Base-by-base conservation (phyloP, 495 filamentous ascomycete genomes). In the Hypomontagnella monticulosa region DNA sequence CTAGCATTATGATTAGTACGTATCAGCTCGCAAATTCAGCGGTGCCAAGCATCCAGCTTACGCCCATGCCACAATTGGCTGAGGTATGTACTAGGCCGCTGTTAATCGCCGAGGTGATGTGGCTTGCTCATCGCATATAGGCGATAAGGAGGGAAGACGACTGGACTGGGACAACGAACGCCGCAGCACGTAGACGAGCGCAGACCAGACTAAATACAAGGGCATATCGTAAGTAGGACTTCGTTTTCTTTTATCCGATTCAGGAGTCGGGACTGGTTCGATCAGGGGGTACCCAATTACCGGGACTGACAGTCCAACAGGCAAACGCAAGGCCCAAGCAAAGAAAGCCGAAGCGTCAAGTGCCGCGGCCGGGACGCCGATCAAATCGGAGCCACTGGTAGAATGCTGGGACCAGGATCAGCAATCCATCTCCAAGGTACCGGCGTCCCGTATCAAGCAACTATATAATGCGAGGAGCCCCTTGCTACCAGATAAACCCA, bases 121-220 rank as follows among this genome's bases (percentile, higher is more conserved):
- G 57, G 58, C 46, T 65, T 72, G 56, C 71, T 76, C 23, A 75
- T 65, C 37, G 11, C 8, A 34, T 67, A 64, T 37, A 79, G 76
- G 76, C 74, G 33, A 73, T 67, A 51, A 69, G 51, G 30, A 73
- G 41, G 46, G 70, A 78, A 65, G 78, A 80, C 43, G 75, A 79
- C 55, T 80, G 78, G 77, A 79, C 77, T 34, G 78, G 78, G 3
- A 67, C 67, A n/a, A 77, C 52, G 15, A 71, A 79, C 70, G 73
- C 75, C 15, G 71, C 69, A 46, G 68, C 66, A 43, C 69, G 75
- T 38, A 68, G 73, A 67, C 67, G 68, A 49, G 62, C 67, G 44
- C 75, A 81, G 67, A 81, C 73, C 55, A 65, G 79, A 60, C 70
- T 81, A 8, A 80, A 80, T 57, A 71, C 71, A 23, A 77, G 79